Conservation (phyloP, 2,329 filamentous ascomycete genomes). For the Ascochyta koolunga region DNA sequence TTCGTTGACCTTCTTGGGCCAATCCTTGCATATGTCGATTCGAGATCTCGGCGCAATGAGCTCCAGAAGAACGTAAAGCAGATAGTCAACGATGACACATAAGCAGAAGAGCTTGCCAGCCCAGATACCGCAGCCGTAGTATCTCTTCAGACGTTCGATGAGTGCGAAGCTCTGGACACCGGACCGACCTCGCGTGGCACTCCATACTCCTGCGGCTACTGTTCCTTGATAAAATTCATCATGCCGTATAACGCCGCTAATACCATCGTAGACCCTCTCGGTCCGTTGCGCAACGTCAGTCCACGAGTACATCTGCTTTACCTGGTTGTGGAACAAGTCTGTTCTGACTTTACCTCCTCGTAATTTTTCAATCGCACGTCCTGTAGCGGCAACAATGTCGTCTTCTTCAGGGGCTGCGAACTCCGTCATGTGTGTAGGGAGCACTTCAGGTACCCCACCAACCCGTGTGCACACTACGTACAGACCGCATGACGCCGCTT, state of each 20-base stretch:
- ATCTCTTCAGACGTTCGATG: slow-evolving; percentile 92
- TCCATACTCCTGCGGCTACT: slow-evolving; percentile 69
- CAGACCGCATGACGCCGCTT: slow-evolving; percentile 92
- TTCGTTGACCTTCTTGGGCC: slow-evolving; percentile 74
- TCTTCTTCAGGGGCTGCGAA: slow-evolving; percentile 98
- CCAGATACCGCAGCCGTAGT: slow-evolving; percentile 98
- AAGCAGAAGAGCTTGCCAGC: slow-evolving; percentile 96
- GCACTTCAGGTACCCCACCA: slow-evolving; percentile 93
- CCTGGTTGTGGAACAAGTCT: slow-evolving; percentile 94
- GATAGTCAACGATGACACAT: slow-evolving; percentile 90
- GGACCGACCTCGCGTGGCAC: slow-evolving; percentile 70
- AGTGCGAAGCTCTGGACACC: slow-evolving; percentile 85
- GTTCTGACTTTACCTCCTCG: slow-evolving; percentile 87
- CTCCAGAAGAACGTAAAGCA: slow-evolving; percentile 87
- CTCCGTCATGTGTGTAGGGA: slow-evolving; percentile 95
- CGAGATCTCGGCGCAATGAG: slow-evolving; percentile 81
- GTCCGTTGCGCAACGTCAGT: slow-evolving; percentile 92
- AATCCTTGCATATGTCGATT: slow-evolving; percentile 89
- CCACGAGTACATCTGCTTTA: slow-evolving; percentile 99
- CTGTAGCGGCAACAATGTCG: slow-evolving; percentile 87
- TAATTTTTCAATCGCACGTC: slow-evolving; percentile 84
- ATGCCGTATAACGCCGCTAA: slow-evolving; percentile 83
- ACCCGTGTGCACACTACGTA: slow-evolving; percentile 98
- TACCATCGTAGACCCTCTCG: slow-evolving; percentile 93
- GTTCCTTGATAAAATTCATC: slow-evolving; percentile 87